A percentile compares a stretch with the other conserved stretches of the same genome.
phyloP scores from a whole-genome alignment of 1,284 basidiomycete genomes.

The Naganishia sp. region DNA sequence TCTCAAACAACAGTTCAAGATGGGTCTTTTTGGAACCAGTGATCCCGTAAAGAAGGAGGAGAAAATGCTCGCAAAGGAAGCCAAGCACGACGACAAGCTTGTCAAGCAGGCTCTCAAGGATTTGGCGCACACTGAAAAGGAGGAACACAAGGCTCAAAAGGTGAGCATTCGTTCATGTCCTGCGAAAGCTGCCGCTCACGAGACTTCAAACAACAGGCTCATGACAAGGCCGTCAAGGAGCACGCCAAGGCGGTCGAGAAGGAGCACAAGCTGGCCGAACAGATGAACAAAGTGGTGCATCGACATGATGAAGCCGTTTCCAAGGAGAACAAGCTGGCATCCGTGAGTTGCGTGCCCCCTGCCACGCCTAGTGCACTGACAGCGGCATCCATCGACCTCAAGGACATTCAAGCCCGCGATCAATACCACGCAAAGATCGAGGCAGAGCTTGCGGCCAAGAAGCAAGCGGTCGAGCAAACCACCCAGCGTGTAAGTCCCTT shows the following conservation, averaged over 20 bases:
- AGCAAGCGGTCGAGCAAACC: conserved; percentile 32
- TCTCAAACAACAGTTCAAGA: conserved; percentile 7
- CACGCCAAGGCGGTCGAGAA: conserved; percentile 26
- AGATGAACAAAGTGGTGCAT: conserved; percentile 27
- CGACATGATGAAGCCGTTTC: conserved; percentile 27
- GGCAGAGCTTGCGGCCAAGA: conserved; percentile 33
- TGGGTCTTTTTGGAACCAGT: conserved; percentile 30
- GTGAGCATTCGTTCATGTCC: conserved; percentile 1
- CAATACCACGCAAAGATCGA: conserved; percentile 26
- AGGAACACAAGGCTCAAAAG: conserved; percentile 25
- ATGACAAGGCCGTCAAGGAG: conserved; percentile 27
- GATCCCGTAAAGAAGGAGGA: conserved; percentile 32
- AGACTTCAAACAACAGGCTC: conserved; percentile 11
- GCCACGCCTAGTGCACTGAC: not conserved
- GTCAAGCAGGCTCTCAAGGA: conserved; percentile 35
- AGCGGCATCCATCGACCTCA: not conserved
- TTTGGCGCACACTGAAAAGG: conserved; percentile 30
- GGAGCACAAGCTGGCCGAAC: conserved; percentile 31
- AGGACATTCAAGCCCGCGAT: conserved; percentile 31
- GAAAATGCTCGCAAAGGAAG: conserved; percentile 32
- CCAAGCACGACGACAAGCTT: conserved; percentile 31
- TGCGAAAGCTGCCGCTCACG: not conserved
- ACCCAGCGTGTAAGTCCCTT: conserved; percentile 22
- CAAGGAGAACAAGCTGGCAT: conserved; percentile 27
- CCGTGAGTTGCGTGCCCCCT: conserved; percentile 10